Evolutionary conservation across 2,329 filamentous ascomycete species (phyloP).

Genomic region (Penicillium sclerotigenum): DNA sequence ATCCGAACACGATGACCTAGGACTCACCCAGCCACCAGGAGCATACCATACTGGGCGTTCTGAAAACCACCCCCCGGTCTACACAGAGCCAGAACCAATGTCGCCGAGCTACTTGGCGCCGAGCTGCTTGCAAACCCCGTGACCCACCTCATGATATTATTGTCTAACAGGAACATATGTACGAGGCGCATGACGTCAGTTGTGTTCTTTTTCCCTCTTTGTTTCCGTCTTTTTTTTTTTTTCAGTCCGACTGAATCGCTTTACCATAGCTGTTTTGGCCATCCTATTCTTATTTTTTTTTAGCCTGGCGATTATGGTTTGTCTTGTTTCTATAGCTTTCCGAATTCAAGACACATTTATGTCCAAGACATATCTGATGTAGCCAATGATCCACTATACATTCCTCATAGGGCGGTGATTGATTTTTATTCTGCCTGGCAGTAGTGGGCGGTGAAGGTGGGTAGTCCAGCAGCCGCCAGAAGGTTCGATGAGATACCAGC

Average conservation of each 20-base stretch:
- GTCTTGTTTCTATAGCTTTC: not conserved
- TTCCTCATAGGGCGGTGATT: constrained; percentile 1
- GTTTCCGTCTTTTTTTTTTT: not conserved
- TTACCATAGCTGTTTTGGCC: not conserved
- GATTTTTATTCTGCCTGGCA: constrained; percentile 24
- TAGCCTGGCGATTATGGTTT: not conserved
- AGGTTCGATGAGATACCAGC: constrained; percentile 35
- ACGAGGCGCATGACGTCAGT: constrained; percentile 1
- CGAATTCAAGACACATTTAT: not conserved
- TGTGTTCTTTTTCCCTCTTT: not conserved
- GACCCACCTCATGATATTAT: constrained; percentile 5
- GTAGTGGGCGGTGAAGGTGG: constrained; percentile 26
- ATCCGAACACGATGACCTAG: not conserved
- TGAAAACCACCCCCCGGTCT: not conserved
- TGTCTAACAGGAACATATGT: constrained; percentile 6
- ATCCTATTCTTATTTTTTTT: not conserved
- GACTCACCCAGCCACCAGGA: not conserved
- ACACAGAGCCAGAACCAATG: not conserved
- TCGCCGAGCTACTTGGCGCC: too few relatives aligned
- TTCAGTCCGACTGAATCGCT: too few relatives aligned
- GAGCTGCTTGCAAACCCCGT: not conserved
- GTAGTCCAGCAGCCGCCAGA: constrained; percentile 37
- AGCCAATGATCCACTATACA: not conserved
- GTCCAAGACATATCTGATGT: not conserved
- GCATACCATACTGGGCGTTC: not conserved